Conservation (phyloP, 106 monocot species). For the Acanthochlamys bracteata region DNA sequence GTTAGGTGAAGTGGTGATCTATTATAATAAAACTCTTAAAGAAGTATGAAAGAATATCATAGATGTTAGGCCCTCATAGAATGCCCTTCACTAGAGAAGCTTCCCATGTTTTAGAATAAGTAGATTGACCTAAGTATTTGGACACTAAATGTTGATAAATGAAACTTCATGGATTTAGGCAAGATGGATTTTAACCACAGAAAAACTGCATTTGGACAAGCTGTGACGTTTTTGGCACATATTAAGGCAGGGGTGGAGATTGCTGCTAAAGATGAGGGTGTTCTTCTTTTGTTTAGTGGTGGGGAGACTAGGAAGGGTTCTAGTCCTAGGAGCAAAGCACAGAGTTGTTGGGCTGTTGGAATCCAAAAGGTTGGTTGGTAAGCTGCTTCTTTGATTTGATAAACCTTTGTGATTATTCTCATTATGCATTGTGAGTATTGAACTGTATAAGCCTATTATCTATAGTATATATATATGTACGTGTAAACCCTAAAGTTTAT, state of each 20-base stretch:
- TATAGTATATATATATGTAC: too few relatives aligned
- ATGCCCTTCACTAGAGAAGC: conserved; percentile 13
- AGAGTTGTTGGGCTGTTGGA: conserved; percentile 88
- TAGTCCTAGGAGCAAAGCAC: conserved; percentile 88
- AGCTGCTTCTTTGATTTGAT: too few relatives aligned
- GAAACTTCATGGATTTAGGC: too few relatives aligned
- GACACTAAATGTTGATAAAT: neutral
- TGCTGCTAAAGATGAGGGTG: conserved; percentile 58
- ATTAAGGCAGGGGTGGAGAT: too few relatives aligned
- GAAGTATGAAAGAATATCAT: conserved; percentile 77
- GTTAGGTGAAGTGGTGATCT: conserved; percentile 92
- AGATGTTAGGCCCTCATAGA: conserved; percentile 84
- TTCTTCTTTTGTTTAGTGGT: conserved; percentile 95
- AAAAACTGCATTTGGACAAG: conserved; percentile 30
- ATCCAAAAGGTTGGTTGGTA: too few relatives aligned
- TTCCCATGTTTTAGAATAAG: too few relatives aligned
- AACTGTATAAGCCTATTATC: too few relatives aligned
- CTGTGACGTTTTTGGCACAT: conserved; percentile 81
- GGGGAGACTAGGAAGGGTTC: conserved; percentile 93
- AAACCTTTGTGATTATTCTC: too few relatives aligned
- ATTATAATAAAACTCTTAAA: conserved; percentile 64
- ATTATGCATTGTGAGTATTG: too few relatives aligned
- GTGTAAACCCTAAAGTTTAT: too few relatives aligned
- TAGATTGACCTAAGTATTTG: neutral
- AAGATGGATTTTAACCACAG: too few relatives aligned